Percentiles rank a stretch among this genome's conserved stretches.
These are phyloP conservation scores for Nemophila menziesii DNA, from an alignment of 257 asterid species.

Conservation along the genomic window DNA sequence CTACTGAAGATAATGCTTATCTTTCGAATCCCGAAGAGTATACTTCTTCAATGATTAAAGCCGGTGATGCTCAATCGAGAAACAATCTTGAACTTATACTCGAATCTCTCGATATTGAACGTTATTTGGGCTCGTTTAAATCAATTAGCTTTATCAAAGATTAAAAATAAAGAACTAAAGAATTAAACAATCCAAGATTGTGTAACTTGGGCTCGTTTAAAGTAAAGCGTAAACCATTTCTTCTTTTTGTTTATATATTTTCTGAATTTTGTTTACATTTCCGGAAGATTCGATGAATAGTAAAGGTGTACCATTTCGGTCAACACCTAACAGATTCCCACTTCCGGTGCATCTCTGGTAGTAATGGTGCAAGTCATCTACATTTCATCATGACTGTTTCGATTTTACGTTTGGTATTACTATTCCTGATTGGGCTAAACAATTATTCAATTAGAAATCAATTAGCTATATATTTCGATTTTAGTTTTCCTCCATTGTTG, in stretches of 20 bases:
- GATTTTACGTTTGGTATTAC: constrained; percentile 64
- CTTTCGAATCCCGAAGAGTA: constrained; percentile 72
- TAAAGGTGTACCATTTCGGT: constrained; percentile 87
- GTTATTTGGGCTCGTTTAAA: too few species aligned
- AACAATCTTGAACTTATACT: constrained; percentile 74
- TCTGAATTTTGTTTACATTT: constrained; percentile 37
- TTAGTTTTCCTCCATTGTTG: too few species aligned
- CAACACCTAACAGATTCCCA: constrained; percentile 90
- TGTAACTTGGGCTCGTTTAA: constrained; percentile 72
- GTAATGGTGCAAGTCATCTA: constrained; percentile 79
- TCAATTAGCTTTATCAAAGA: too few species aligned
- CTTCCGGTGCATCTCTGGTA: constrained; percentile 48
- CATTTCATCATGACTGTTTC: constrained; percentile 75
- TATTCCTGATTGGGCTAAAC: constrained; percentile 74
- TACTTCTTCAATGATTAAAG: constrained; percentile 51
- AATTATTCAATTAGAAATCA: too few species aligned
- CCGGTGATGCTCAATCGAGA: constrained; percentile 96
- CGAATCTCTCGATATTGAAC: constrained; percentile 67
- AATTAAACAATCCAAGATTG: constrained; percentile 74
- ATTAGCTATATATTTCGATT: too few species aligned
- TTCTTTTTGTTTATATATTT: background rate
- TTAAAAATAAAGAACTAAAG: too few species aligned
- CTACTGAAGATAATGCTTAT: too few species aligned
- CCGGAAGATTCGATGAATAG: constrained; percentile 90
- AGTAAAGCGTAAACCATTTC: too few species aligned